A percentile compares a stretch with the other conserved stretches of the same genome.
These are phyloP conservation scores for Phaeolepiota aurea DNA, from an alignment of 768 basidiomycete genomes.

Conservation along the genomic window DNA sequence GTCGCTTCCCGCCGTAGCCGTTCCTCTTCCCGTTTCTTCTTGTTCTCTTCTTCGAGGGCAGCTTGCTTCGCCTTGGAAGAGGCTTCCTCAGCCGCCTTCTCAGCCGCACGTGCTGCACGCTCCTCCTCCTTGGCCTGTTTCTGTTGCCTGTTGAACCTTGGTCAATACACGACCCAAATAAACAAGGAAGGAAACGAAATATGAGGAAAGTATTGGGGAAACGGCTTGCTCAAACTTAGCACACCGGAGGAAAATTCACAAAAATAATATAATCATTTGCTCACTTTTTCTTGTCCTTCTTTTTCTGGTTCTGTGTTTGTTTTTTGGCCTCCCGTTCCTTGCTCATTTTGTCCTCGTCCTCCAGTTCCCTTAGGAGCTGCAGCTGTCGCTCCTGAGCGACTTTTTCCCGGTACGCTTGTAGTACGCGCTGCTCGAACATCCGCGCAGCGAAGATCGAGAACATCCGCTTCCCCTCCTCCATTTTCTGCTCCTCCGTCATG, in stretches of 20 bases:
- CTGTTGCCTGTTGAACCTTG: constrained; percentile 70
- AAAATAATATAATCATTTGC: constrained; percentile 14
- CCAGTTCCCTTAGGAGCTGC: constrained; percentile 88
- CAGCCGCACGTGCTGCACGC: constrained; percentile 72
- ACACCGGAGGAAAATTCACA: constrained; percentile 1
- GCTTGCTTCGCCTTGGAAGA: constrained; percentile 67
- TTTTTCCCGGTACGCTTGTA: constrained; percentile 93
- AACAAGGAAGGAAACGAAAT: too few species aligned
- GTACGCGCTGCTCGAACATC: constrained; percentile 98
- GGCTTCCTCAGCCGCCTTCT: constrained; percentile 81
- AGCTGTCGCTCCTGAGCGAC: constrained; percentile 94
- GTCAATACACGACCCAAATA: neutral
- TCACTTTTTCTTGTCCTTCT: constrained; percentile 92
- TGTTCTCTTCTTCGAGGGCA: constrained; percentile 72
- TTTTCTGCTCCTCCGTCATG: constrained; percentile 95
- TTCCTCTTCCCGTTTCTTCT: constrained; percentile 83
- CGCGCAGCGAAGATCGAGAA: constrained; percentile 99
- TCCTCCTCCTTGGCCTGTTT: constrained; percentile 92
- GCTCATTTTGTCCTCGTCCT: constrained; percentile 85
- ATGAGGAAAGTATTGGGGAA: neutral
- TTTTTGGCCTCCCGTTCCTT: constrained; percentile 91
- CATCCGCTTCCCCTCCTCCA: constrained; percentile 99
- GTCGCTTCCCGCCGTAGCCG: constrained; percentile 67
- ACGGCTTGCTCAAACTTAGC: too few species aligned
- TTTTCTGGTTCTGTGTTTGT: constrained; percentile 96